Evolutionary conservation across 768 basidiomycete genomes (phyloP).

Genomic region (Panus rudis): DNA sequence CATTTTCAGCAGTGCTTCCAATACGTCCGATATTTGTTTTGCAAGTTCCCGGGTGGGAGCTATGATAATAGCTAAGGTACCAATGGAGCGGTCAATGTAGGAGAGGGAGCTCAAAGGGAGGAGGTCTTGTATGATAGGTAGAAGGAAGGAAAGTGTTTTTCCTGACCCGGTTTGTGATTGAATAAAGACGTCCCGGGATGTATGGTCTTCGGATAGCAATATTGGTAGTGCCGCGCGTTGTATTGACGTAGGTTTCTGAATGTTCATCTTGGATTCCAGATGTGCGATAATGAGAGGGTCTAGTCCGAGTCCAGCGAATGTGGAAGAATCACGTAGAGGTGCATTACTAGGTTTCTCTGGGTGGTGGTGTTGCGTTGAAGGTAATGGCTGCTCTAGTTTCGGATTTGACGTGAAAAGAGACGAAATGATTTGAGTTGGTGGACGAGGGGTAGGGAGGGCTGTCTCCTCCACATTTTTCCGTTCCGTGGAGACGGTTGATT

Average conservation of each 20-base stretch:
- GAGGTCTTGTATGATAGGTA: slow-evolving; percentile 93
- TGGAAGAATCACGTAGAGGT: slow-evolving; percentile 65
- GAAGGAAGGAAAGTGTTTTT: slow-evolving; percentile 88
- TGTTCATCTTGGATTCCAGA: slow-evolving; percentile 71
- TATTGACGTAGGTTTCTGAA: slow-evolving; percentile 83
- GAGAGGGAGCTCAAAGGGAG: slow-evolving; percentile 84
- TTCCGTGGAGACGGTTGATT: slow-evolving; percentile 5
- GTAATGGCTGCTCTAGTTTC: slow-evolving; percentile 14
- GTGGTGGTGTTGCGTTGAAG: neutral
- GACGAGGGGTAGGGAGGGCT: slow-evolving; percentile 22
- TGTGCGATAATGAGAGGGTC: slow-evolving; percentile 76
- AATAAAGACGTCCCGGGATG: slow-evolving; percentile 75
- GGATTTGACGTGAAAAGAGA: slow-evolving; percentile 26
- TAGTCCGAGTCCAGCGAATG: slow-evolving; percentile 78
- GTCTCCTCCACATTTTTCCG: slow-evolving; percentile 12
- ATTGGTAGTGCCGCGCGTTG: slow-evolving; percentile 66
- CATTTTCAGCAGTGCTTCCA: slow-evolving; percentile 73
- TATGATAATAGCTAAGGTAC: slow-evolving; percentile 90
- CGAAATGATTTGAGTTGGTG: slow-evolving; percentile 64
- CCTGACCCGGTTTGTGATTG: slow-evolving; percentile 97
- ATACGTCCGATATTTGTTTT: slow-evolving; percentile 94
- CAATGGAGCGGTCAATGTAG: slow-evolving; percentile 91
- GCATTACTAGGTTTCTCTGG: slow-evolving; percentile 66
- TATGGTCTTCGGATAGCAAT: slow-evolving; percentile 42
- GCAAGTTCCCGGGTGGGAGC: slow-evolving; percentile 95